Percentiles rank a stretch among this genome's conserved stretches.
phyloP scores from a whole-genome alignment of 2,329 filamentous ascomycete genomes.

The Alternaria sp. region DNA sequence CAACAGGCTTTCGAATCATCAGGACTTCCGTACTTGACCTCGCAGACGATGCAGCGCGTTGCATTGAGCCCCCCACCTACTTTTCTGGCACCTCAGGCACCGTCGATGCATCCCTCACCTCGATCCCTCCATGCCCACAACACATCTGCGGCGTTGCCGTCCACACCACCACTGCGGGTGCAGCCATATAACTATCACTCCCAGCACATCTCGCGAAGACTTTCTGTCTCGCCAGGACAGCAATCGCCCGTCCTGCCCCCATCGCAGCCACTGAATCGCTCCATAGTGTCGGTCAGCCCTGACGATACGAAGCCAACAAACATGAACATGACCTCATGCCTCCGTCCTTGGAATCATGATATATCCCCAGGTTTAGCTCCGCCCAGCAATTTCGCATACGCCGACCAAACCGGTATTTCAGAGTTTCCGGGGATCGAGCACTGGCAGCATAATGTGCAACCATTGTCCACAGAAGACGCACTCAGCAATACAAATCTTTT shows the following conservation, averaged over 20 bases:
- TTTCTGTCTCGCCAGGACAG: constrained; percentile 10
- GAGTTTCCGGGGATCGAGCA: neutral
- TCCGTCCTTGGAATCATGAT: constrained; percentile 10
- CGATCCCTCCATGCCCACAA: neutral
- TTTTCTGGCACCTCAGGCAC: constrained; percentile 1
- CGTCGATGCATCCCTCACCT: neutral
- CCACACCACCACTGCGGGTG: neutral
- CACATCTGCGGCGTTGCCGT: constrained; percentile 2
- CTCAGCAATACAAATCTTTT: constrained; percentile 7
- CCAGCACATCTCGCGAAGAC: constrained; percentile 12
- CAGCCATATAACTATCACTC: neutral
- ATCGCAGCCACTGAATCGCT: constrained; percentile 2
- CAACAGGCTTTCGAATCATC: constrained; percentile 5
- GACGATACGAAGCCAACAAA: neutral
- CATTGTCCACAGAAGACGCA: neutral
- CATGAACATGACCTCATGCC: neutral
- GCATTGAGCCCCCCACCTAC: constrained; percentile 1
- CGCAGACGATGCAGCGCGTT: neutral
- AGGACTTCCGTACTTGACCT: constrained; percentile 9
- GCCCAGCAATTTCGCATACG: neutral
- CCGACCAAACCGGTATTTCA: neutral
- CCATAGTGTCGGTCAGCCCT: constrained; percentile 3
- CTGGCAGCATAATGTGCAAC: neutral
- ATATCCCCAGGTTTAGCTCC: neutral
- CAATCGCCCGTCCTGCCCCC: constrained; percentile 15